phyloP scores from a whole-genome alignment of 2,329 filamentous ascomycete species.

The Ceratocystis colombiana region DNA sequence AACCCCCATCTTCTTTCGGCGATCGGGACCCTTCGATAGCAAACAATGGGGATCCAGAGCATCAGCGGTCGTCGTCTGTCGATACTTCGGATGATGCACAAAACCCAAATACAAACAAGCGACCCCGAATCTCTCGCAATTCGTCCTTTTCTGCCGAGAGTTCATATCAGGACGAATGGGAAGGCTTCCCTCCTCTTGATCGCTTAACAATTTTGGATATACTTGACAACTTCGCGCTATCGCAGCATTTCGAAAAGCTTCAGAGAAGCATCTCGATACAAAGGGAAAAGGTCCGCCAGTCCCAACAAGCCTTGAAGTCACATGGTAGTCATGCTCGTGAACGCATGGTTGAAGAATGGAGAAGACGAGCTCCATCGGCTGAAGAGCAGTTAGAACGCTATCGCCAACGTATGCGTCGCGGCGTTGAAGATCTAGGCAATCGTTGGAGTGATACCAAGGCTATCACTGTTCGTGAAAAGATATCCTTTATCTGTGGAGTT shows the following conservation, averaged over 20 bases:
- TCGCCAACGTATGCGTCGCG: constrained; percentile 71
- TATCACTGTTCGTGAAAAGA: constrained; percentile 83
- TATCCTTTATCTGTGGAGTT: constrained; percentile 91
- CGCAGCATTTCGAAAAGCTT: constrained; percentile 82
- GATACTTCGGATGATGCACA: constrained; percentile 28
- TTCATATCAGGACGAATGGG: constrained; percentile 81
- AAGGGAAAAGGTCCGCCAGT: constrained; percentile 72
- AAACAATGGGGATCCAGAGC: constrained; percentile 20
- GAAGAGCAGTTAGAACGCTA: constrained; percentile 92
- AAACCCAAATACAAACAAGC: constrained; percentile 37
- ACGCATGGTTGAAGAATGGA: constrained; percentile 86
- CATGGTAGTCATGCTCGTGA: constrained; percentile 71
- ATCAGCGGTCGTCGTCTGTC: neutral
- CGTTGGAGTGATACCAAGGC: constrained; percentile 84
- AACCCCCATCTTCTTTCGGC: neutral
- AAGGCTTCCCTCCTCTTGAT: constrained; percentile 76
- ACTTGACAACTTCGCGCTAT: constrained; percentile 83
- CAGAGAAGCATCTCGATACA: constrained; percentile 74
- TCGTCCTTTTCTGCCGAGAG: constrained; percentile 74
- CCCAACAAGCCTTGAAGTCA: constrained; percentile 68
- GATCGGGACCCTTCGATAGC: constrained; percentile 35
- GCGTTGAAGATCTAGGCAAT: constrained; percentile 75
- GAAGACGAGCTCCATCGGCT: constrained; percentile 70
- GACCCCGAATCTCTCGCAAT: constrained; percentile 58
- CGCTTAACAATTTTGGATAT: constrained; percentile 85